Evolutionary conservation across 2,329 filamentous ascomycete species (phyloP), one percentile per base, ranked within the genome.

Genomic region (Incumbomyces delicatus): DNA sequence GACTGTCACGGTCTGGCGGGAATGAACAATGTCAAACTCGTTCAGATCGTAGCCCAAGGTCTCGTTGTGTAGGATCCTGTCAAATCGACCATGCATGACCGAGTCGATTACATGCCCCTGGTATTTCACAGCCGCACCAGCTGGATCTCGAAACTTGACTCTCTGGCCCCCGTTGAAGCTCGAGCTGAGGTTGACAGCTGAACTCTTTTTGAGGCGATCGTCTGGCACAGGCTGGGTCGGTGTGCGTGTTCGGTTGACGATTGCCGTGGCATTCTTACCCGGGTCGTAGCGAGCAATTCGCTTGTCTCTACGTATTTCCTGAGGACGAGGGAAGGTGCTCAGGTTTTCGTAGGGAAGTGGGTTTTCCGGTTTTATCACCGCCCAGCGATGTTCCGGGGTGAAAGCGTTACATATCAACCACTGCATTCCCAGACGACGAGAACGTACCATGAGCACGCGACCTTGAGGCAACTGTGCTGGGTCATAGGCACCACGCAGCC

Each of bases 1-100:
- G 3, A 81, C 72, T 1, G 64, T 71, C 11, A 72, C 71, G n/a
- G 63, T 61, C 2, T 74, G 74, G 16, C 63, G 64, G 10, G 71
- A 73, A 29, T 66, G 65, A 42, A 71, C 63, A 43, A 80, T 64
- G 11, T 71, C 66, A 53, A 73, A 78, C 2, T 77, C 67, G 50
- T 81, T 80, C 52, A 80, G 60, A 53, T 81, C 77, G 56, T 74
- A 78, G 1, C 76, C 76, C 34, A 73, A 62, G 7, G 69, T 71
- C 17, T 72, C 64, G 2, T 67, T 66, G 8, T 68, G 61, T 18
- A 72, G 63, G 22, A 77, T 67, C 16, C 64, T 63, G 12, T 62
- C 61, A 35, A 76, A 60, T 33, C 62, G 65, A 16, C 68, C 68
- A 40, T 69, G 63, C 1, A 60, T 55, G n/a, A 56, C 55, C 36